Evolutionary conservation across 1,284 basidiomycete species (phyloP), one percentile per base, ranked within the genome.

Genomic region (Spongiforma sp.): DNA sequence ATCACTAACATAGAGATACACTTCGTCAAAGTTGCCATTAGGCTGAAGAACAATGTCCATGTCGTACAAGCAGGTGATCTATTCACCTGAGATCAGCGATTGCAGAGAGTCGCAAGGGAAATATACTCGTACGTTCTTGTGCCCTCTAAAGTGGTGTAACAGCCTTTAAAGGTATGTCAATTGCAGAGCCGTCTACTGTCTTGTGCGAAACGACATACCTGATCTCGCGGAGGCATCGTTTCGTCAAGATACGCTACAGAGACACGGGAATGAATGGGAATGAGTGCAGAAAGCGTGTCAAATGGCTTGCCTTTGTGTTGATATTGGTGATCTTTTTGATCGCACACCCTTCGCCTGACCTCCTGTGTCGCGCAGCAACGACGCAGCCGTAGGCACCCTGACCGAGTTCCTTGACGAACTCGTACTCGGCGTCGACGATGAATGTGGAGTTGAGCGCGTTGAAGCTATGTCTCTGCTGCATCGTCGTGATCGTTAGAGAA

Each of bases 321-420:
- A 98, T 96, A 76, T 97, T 98, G 62, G 96, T 98, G 76, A 98
- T 97, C 84, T 96, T 96, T 84, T 96, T 96, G 81, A 96, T 95
- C 71, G 96, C 96, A 71, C 95, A 93, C 33, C 93, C 93, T 77
- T 96, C 95, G 39, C 93, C 93, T 8, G 93, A 91, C 70, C 90
- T 82, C 68, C 89, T 89, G 78, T 96, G 93, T 67, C 89, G 88
- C 0, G 95, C 95, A 48, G 93, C 89, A 57, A 96, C 91, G 68
- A 96, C 95, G 73, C 93, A 96, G 33, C 95, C 95, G 77, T 97
- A 96, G 30, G 95, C 95, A 71, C 93, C 95, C 79, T 96, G 95
- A 37, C 95, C 96, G 62, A 98, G 90, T 75, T 97, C 96, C 80
- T 98, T 98, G 78, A 96, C 93, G 76, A 94, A 96, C 75, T 91